A percentile compares a stretch with the other conserved stretches of the same genome.
phyloP scores from a whole-genome alignment of 352 stramenopile genomes.

The Phytophthora tentaculata region DNA sequence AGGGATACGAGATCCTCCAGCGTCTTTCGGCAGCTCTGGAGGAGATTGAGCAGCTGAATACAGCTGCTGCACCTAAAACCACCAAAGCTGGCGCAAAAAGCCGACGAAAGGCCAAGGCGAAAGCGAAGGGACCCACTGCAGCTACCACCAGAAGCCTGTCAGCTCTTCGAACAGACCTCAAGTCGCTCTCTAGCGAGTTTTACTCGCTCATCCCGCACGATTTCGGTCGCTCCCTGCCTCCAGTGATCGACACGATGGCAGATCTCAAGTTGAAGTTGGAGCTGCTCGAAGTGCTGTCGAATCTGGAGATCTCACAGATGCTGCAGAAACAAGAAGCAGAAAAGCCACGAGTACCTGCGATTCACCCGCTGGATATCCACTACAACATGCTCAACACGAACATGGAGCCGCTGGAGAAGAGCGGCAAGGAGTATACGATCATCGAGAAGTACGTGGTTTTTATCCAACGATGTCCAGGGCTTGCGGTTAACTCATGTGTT shows the following conservation, averaged over 20 bases:
- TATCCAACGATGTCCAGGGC: not conserved
- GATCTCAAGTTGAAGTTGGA: slow-evolving; percentile 69
- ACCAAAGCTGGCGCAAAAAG: slow-evolving; percentile 30
- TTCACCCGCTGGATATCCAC: slow-evolving; percentile 59
- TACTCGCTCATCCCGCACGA: slow-evolving; percentile 79
- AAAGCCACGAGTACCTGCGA: slow-evolving; percentile 17
- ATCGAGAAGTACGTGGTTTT: slow-evolving; percentile 50
- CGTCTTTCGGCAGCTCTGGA: slow-evolving; percentile 49
- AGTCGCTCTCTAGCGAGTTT: slow-evolving; percentile 66
- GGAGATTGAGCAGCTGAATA: slow-evolving; percentile 43
- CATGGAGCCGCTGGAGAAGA: slow-evolving; percentile 49
- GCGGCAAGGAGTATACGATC: slow-evolving; percentile 52
- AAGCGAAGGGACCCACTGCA: slow-evolving; percentile 29
- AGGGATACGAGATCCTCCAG: slow-evolving; percentile 64
- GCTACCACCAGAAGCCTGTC: slow-evolving; percentile 23
- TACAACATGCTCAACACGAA: slow-evolving; percentile 59
- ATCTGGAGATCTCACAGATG: slow-evolving; percentile 68
- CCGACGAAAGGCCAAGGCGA: slow-evolving; percentile 33
- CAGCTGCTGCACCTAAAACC: slow-evolving; percentile 16
- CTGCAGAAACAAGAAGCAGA: slow-evolving; percentile 48
- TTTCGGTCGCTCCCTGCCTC: slow-evolving; percentile 61
- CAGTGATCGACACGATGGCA: slow-evolving; percentile 55
- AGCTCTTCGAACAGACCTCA: slow-evolving; percentile 46
- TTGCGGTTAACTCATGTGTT: not conserved
- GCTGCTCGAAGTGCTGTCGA: slow-evolving; percentile 62